These are phyloP conservation scores for Waltergamsia citrina DNA, from an alignment of 2,329 filamentous ascomycete species.

Conservation along the genomic window DNA sequence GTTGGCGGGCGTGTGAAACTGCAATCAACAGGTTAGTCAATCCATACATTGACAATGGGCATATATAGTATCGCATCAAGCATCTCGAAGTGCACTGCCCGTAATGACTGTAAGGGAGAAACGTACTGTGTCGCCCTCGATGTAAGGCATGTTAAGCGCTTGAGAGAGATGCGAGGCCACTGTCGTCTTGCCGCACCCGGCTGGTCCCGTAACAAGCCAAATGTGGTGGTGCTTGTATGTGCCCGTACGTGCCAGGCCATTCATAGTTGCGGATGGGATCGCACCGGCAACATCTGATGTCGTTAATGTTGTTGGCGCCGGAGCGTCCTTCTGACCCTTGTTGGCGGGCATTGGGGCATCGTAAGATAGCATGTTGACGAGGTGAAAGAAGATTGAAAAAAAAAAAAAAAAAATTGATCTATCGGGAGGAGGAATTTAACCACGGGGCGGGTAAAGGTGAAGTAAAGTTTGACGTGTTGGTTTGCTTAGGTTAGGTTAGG, in stretches of 20 bases:
- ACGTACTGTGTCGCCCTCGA: slow-evolving; percentile 71
- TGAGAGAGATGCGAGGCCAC: slow-evolving; percentile 57
- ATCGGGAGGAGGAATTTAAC: too few relatives aligned
- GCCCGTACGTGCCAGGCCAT: slow-evolving; percentile 16
- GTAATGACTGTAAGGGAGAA: too few relatives aligned
- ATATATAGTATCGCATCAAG: too few relatives aligned
- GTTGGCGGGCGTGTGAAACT: slow-evolving; percentile 71
- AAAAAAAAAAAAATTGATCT: too few relatives aligned
- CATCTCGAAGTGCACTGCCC: not conserved
- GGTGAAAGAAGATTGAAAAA: too few relatives aligned
- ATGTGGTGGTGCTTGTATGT: slow-evolving; percentile 51
- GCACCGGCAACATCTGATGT: slow-evolving; percentile 15
- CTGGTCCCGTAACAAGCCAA: slow-evolving; percentile 72
- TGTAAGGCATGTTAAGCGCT: slow-evolving; percentile 56
- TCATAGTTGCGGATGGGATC: slow-evolving; percentile 16
- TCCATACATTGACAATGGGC: too few relatives aligned
- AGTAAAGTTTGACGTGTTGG: too few relatives aligned
- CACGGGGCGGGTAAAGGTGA: too few relatives aligned
- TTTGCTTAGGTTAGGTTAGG: too few relatives aligned
- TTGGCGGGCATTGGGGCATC: slow-evolving; percentile 32
- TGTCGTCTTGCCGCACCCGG: slow-evolving; percentile 72
- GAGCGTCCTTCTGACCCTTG: slow-evolving; percentile 7
- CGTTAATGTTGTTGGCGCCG: slow-evolving; percentile 10
- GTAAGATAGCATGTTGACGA: slow-evolving; percentile 41
- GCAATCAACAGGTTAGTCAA: slow-evolving; percentile 13